Evolutionary conservation across 371 early-diverging fungal species (phyloP).

Genomic region (Haplosporangium sp.): DNA sequence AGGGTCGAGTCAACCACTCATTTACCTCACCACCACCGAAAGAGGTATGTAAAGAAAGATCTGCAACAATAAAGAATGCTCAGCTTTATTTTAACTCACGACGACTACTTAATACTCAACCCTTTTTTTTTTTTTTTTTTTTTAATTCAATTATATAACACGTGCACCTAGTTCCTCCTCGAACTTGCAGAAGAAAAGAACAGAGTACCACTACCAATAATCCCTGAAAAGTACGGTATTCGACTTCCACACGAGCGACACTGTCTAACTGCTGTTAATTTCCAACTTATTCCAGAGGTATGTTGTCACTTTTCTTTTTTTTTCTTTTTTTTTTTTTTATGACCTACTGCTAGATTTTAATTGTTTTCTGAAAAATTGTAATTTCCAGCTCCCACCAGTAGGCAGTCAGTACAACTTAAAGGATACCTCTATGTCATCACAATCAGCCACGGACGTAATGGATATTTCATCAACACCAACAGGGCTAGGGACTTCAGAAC

Average conservation of each 20-base stretch:
- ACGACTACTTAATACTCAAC: neutral
- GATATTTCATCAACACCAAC: constrained; percentile 12
- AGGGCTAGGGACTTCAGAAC: constrained; percentile 11
- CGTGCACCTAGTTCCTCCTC: constrained; percentile 75
- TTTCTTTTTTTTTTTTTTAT: neutral
- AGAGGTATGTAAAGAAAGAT: constrained; percentile 68
- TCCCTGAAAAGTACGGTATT: constrained; percentile 91
- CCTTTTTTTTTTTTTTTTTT: no score
- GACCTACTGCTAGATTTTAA: neutral
- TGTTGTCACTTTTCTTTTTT: neutral
- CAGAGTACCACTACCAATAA: constrained; percentile 86
- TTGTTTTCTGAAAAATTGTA: neutral
- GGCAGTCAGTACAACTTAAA: neutral
- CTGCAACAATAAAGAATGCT: no score
- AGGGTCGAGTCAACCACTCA: constrained; percentile 89
- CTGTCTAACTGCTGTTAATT: constrained; percentile 90
- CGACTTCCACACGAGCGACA: constrained; percentile 94
- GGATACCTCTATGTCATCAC: neutral
- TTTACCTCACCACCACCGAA: constrained; percentile 92
- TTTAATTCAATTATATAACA: no score
- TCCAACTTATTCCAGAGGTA: constrained; percentile 90
- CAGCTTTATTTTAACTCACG: no score
- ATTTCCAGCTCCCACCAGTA: constrained; percentile 41
- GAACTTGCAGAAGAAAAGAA: constrained; percentile 93
- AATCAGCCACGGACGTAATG: neutral